phyloP scores from a whole-genome alignment of 2,329 filamentous ascomycete genomes.

The Ilyonectria robusta region DNA sequence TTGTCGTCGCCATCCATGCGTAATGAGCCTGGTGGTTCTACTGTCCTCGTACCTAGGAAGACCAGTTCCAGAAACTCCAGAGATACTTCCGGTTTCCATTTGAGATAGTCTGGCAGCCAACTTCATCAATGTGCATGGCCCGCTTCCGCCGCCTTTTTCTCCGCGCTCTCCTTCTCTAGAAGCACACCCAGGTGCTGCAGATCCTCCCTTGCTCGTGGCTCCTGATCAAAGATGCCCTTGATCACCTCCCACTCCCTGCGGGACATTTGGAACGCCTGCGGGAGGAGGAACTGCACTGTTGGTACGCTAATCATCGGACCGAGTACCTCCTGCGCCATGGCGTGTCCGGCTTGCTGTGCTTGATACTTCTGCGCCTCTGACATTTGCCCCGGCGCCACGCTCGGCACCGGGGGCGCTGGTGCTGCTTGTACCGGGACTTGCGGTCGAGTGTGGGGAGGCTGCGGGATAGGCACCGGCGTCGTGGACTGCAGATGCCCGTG shows the following conservation, averaged over 20 bases:
- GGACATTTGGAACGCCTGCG: slow-evolving; percentile 77
- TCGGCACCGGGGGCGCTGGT: slow-evolving; percentile 31
- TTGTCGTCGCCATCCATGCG: no score
- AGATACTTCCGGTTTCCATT: no score
- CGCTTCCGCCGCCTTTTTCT: slow-evolving; percentile 35
- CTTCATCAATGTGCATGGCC: slow-evolving; percentile 26
- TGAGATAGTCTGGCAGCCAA: not conserved
- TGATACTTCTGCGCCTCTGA: slow-evolving; percentile 55
- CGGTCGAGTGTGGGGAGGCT: slow-evolving; percentile 48
- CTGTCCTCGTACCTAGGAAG: no score
- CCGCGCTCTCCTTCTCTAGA: slow-evolving; percentile 64
- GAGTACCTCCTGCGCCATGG: slow-evolving; percentile 73
- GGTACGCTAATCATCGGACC: slow-evolving; percentile 74
- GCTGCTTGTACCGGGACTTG: slow-evolving; percentile 15
- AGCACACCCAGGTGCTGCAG: slow-evolving; percentile 69
- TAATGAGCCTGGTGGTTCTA: no score
- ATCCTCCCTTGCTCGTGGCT: slow-evolving; percentile 76
- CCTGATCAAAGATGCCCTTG: slow-evolving; percentile 74
- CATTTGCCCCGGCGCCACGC: slow-evolving; percentile 40
- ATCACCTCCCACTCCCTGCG: slow-evolving; percentile 83
- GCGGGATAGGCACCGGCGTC: slow-evolving; percentile 55
- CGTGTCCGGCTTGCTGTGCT: slow-evolving; percentile 67
- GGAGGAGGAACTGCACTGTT: slow-evolving; percentile 78
- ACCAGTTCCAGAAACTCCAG: no score
- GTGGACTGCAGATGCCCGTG: slow-evolving; percentile 52